Evolutionary conservation across 2,329 filamentous ascomycete species (phyloP).

Genomic region (Neospermospora avenae): DNA sequence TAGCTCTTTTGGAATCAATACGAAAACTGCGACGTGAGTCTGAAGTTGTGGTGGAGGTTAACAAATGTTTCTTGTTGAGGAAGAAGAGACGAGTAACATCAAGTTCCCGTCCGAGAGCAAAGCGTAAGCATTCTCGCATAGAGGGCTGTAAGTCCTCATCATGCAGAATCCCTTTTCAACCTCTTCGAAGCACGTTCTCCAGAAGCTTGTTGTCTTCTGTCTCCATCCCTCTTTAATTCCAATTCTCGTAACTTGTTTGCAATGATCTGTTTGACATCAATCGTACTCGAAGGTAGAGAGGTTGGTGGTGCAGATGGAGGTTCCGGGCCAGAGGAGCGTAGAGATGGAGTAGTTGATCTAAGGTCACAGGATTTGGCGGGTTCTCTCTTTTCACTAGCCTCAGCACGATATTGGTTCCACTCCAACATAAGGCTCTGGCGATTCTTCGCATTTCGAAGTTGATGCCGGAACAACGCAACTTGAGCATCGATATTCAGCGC

Average conservation of each 20-base stretch:
- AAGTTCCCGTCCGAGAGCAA: too few species aligned
- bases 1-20: background rate
- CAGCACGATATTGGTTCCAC: background rate
- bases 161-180: background rate
- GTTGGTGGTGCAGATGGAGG: background rate
- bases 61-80: background rate
- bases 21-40: background rate
- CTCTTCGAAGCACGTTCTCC: background rate
- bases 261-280: background rate
- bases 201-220: background rate
- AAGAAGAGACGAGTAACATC: background rate
- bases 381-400: background rate
- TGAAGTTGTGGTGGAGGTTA: background rate
- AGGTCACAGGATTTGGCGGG: background rate
- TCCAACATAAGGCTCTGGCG: background rate
- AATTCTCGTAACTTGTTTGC: background rate
- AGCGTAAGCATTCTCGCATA: background rate
- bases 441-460: constrained; percentile 5
- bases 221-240: background rate
- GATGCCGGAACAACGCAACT: background rate
- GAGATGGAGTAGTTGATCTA: background rate
- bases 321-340: background rate
- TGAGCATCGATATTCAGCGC: background rate
- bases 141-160: background rate
- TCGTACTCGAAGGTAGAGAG: background rate